Evolutionary conservation across 345 rosid genomes (phyloP), one percentile per base, ranked within the genome.

Genomic region (Erodium maritimum): DNA sequence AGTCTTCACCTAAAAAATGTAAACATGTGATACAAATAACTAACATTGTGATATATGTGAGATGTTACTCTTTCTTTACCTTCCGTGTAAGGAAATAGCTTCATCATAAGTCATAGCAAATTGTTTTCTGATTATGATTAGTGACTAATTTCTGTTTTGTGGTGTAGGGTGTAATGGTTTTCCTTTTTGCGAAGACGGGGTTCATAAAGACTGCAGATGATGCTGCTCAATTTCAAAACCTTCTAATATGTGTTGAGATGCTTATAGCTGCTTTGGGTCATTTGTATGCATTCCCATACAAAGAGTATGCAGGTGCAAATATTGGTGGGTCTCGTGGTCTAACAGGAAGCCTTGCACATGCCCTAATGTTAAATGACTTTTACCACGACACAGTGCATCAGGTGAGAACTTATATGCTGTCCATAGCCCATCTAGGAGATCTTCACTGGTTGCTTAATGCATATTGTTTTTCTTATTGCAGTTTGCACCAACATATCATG

Each of bases 301-400:
- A 84, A 73, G 97, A 94, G 77, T 94, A 90, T 76, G 96, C 97
- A 21, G 95, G 86, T 55, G 97, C 99, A 50, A 94, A 90, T 77
- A 80, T 90, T 62, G 87, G 87, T 23, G 83, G 85, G 21, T 66
- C 85, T 55, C 78, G 67, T 64, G 85, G 87, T 77, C 84, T 94
- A 20, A 71, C 95, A 7, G 78, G 74, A 64, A 94, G 95, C 70
- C 85, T 94, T 16, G 83, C 84, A 9, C 97, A 94, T 80, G 99
- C 97, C 62, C 60, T 90, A 65, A 84, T 80, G 69, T 78, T 94
- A 62, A 94, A 85, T 71, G 99, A 94, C 73, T 83, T 94, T 65
- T 94, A 94, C 71, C 97, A 94, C 62, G 99, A 90, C 60, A 94
- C 97, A 20, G 91, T 94, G 72, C 99, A 94, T 71, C 99, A 94